Evolutionary conservation across 2,329 filamentous ascomycete species (phyloP).

Genomic region (Cladobotryum mycophilum): DNA sequence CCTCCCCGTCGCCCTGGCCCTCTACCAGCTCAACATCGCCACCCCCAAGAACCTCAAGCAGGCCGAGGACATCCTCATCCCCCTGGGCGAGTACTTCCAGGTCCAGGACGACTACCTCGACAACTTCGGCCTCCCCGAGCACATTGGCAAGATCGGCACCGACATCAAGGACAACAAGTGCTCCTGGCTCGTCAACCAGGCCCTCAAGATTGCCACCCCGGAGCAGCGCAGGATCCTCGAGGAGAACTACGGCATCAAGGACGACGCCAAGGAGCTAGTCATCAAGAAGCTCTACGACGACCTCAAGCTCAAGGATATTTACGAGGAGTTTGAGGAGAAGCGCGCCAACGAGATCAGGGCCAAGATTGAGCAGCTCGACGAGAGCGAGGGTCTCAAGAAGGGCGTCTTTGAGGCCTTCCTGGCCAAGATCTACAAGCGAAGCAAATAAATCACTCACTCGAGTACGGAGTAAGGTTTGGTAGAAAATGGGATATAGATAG

Average conservation of each 20-base stretch:
- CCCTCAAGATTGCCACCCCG: constrained; percentile 69
- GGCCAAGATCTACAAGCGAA: constrained; percentile 96
- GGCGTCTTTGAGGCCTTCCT: constrained; percentile 84
- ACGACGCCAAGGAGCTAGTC: constrained; percentile 71
- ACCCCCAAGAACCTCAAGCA: constrained; percentile 84
- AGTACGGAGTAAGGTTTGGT: background rate
- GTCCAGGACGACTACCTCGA: constrained; percentile 98
- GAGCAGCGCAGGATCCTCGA: constrained; percentile 86
- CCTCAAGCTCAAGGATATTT: constrained; percentile 74
- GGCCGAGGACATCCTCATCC: constrained; percentile 86
- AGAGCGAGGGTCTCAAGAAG: constrained; percentile 84
- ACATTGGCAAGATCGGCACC: constrained; percentile 97
- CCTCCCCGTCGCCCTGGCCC: constrained; percentile 85
- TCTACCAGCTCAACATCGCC: constrained; percentile 79
- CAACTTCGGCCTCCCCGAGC: constrained; percentile 86
- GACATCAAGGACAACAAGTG: constrained; percentile 99
- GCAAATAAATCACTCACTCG: constrained; percentile 59
- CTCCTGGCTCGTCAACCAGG: constrained; percentile 96
- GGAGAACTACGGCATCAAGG: constrained; percentile 90
- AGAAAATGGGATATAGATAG: background rate
- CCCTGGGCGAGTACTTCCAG: constrained; percentile 98
- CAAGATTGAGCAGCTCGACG: constrained; percentile 75
- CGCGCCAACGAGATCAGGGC: constrained; percentile 68
- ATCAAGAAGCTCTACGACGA: constrained; percentile 89
- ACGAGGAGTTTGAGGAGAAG: constrained; percentile 86